Evolutionary conservation across 2,329 filamentous ascomycete genomes (phyloP), one percentile per base, ranked within the genome.

Genomic region (Ophiocordyceps camponoti-floridani): DNA sequence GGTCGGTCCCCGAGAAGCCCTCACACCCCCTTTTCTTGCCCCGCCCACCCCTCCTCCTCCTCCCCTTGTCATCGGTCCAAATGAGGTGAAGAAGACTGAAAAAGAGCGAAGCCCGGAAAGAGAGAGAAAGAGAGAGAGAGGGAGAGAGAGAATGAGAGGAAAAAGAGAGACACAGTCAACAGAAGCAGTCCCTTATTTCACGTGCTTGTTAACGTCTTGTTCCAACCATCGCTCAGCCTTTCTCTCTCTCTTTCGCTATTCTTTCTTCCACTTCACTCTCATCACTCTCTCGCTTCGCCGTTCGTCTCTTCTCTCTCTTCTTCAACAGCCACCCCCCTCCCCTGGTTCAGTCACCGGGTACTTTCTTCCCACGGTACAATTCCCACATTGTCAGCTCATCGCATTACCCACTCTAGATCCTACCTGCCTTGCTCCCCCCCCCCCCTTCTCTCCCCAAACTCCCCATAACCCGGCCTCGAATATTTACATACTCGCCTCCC

Each of bases 391-490:
- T 54, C 58, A 56, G 57, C 55, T 56, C 51, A 52, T 58, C 47
- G 47, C 50, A 53, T 33, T 55, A 58, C 49, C 59, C 59, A 61
- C 58, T 55, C 50, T 48, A 51, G 52, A 57, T 60, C 58, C 56
- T 53, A 57, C 58, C 54, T 45, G 14, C 31, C 31, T 40, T 40
- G 37, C 37, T 9, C 18, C 37, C 37, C 37, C 37, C n/a, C 37
- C 18, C 35, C 35, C 35, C 35, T 7, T n/a, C 35, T 14, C 16
- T 47, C 52, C 49, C 51, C 49, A 49, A 52, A 48, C 52, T 55
- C 53, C 50, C 56, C 56, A 54, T 58, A 52, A 52, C 55, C 50
- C 54, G 52, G 51, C 56, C 52, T 60, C 58, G 58, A 60, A 58
- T 57, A 58, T 33, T 46, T 49, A 41, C n/a, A n/a, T n/a, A n/a